These are phyloP conservation scores for Delonix regia DNA, from an alignment of 306 rosid species.

Conservation along the genomic window DNA sequence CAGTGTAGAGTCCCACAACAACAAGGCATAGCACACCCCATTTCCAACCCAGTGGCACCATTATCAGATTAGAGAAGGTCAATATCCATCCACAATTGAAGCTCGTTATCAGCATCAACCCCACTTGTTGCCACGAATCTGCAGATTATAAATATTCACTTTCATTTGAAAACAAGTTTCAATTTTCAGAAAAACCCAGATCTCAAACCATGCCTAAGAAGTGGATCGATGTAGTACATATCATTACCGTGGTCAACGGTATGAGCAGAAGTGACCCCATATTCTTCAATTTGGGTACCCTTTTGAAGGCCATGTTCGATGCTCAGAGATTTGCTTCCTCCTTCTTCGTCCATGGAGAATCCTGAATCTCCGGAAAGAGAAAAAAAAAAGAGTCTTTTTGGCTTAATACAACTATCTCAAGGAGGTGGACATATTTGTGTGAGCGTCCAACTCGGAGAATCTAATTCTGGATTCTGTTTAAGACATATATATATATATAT, in stretches of 20 bases:
- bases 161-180: neutral
- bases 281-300: conserved; percentile 20
- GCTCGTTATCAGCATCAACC: conserved; percentile 52
- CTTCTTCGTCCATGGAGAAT: conserved; percentile 47
- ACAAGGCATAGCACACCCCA: conserved; percentile 58
- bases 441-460: neutral
- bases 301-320: conserved; percentile 41
- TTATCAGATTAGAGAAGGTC: conserved; percentile 53
- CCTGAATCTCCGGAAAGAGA: neutral
- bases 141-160: conserved; percentile 4
- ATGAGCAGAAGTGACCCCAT: conserved; percentile 54
- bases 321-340: conserved; percentile 28
- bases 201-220: neutral
- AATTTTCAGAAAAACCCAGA: neutral
- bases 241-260: conserved; percentile 50
- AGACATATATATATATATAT: neutral
- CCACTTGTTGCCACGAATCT: conserved; percentile 80
- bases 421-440: neutral
- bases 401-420: neutral
- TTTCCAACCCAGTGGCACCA: conserved; percentile 68
- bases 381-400: neutral
- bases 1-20: conserved; percentile 57
- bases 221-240: too few relatives aligned
- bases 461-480: neutral
- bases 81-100: conserved; percentile 66